Percentiles rank a stretch among this genome's conserved stretches.
These are phyloP conservation scores for Chaetomium fimeti DNA, from an alignment of 495 filamentous ascomycete species.

Conservation along the genomic window DNA sequence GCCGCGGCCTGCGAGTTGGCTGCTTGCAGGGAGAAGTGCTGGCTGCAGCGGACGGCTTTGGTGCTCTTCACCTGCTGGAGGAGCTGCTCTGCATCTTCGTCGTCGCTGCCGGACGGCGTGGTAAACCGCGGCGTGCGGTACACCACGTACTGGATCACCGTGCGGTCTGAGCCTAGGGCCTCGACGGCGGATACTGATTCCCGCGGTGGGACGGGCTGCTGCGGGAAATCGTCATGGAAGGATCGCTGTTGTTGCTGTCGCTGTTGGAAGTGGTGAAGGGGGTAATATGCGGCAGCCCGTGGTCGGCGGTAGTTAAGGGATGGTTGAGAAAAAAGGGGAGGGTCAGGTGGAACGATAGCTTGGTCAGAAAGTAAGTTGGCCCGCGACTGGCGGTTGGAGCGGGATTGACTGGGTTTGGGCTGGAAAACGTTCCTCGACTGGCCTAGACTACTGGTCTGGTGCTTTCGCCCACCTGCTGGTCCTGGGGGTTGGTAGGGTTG, in stretches of 20 bases:
- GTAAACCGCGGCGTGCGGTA: constrained; percentile 8
- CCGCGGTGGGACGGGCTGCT: background rate
- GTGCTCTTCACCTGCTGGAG: background rate
- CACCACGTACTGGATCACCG: constrained; percentile 14
- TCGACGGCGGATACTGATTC: background rate
- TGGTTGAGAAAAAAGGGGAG: background rate
- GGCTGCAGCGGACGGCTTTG: background rate
- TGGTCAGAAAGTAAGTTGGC: background rate
- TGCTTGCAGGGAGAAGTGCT: background rate
- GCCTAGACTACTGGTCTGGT: background rate
- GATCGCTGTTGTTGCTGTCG: background rate
- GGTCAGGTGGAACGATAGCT: background rate
- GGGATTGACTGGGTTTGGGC: background rate
- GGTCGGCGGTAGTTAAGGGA: background rate
- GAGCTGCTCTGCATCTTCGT: background rate
- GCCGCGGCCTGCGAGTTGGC: constrained; percentile 10
- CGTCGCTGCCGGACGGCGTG: background rate
- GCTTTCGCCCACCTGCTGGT: background rate
- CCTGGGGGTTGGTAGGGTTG: background rate
- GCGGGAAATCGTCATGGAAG: background rate
- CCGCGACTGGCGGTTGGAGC: background rate
- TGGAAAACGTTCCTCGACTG: constrained; percentile 15
- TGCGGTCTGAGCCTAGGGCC: background rate
- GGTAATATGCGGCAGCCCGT: too few species aligned
- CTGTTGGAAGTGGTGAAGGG: background rate